Evolutionary conservation across 176 grass and related monocot genomes (phyloP), one percentile per base, ranked within the genome.

Genomic region (Thalia dealbata): DNA sequence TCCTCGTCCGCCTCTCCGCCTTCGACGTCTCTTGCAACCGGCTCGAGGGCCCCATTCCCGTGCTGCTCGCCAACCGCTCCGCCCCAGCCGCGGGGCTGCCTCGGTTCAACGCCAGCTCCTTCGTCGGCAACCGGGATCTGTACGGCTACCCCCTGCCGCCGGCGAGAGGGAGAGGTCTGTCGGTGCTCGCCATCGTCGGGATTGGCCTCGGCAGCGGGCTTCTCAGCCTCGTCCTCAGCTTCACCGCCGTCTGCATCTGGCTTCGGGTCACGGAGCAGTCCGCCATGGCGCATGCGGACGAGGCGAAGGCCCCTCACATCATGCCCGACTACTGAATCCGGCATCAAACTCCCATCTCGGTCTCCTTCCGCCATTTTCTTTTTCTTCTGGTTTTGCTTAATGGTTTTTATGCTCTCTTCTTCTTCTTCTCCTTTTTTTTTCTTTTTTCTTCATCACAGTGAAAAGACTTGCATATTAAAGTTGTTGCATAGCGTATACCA

Each of bases 21-120:
- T 46, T 69, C 38, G 66, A 69, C 38, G 66, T 69, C 66, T 69
- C 66, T 41, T 69, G 46, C 66, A 69, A 69, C 66, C n/a, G 41
- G 16, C 66, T 69, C 41, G 35, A 44, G 16, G 66, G 66, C 32
- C 41, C 41, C 8, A 69, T 69, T 7, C 66, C 66, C 10, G 41
- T 24, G 66, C 32, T 48, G 38, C 41, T 69, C 41, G 66, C 41
- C 41, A 69, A 69, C 38, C 66, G 66, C 0, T 44, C 63, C 23
- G 26, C 14, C 23, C 28, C 7, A 2, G 63, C 29, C 10, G 27
- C 21, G 15, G 35, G 66, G 5, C 30, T 69, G 32, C 66, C 66
- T 0, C 35, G 66, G 42, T 69, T 69, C 42, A 69, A 69, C 32
- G 38, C 66, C 15, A 69, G 41, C 41, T 69, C 41, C 19, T 69